Conservation (phyloP, 2,329 filamentous ascomycete genomes). For the Aspergillus vadensis region DNA sequence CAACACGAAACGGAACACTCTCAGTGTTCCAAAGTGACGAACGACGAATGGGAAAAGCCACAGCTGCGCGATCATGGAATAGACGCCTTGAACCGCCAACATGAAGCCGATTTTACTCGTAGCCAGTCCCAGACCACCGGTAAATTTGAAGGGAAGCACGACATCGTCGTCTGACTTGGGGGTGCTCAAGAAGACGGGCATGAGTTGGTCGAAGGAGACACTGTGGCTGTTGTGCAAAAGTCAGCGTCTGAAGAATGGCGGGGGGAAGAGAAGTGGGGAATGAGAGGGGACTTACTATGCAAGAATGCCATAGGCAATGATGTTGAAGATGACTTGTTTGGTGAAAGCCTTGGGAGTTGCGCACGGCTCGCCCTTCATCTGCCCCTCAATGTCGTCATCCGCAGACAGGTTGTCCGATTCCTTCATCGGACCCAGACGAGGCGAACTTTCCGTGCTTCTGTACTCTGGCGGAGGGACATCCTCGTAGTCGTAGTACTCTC, state of each 20-base stretch:
- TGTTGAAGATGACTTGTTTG: slow-evolving; percentile 80
- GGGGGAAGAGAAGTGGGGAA: neutral
- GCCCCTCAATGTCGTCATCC: slow-evolving; percentile 44
- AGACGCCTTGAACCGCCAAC: slow-evolving; percentile 82
- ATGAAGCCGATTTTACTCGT: slow-evolving; percentile 86
- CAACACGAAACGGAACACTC: slow-evolving; percentile 79
- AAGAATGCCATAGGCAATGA: slow-evolving; percentile 85
- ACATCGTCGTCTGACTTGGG: slow-evolving; percentile 52
- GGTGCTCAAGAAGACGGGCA: slow-evolving; percentile 88
- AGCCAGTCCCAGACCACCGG: slow-evolving; percentile 79
- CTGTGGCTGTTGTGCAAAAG: slow-evolving; percentile 68
- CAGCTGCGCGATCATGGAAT: slow-evolving; percentile 84
- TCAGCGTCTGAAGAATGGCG: slow-evolving; percentile 26
- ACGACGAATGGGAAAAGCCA: slow-evolving; percentile 80
- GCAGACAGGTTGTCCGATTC: slow-evolving; percentile 34
- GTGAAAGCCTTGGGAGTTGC: slow-evolving; percentile 70
- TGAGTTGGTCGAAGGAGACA: slow-evolving; percentile 91
- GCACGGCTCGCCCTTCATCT: slow-evolving; percentile 45
- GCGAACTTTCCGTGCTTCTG: slow-evolving; percentile 58
- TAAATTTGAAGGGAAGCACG: slow-evolving; percentile 81
- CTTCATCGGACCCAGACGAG: slow-evolving; percentile 46
- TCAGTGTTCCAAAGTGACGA: slow-evolving; percentile 72
- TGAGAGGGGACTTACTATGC: slow-evolving; percentile 73
- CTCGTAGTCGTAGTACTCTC: slow-evolving; percentile 60
- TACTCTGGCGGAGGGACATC: slow-evolving; percentile 69